phyloP scores from a whole-genome alignment of 2,329 filamentous ascomycete genomes.

The Blumeria graminis region DNA sequence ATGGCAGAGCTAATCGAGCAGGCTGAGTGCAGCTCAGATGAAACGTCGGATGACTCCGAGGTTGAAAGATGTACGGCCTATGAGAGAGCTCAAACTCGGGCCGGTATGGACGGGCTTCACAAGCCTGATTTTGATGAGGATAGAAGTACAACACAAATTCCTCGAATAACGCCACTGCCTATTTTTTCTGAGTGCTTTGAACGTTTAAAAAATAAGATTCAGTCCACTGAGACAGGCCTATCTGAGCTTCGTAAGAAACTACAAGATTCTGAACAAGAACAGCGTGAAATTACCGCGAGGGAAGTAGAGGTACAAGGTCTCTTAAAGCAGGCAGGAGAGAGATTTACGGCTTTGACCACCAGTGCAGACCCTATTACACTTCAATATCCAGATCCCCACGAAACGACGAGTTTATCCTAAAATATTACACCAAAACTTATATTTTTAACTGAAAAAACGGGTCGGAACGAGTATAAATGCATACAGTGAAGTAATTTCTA shows the following conservation, averaged over 20 bases:
- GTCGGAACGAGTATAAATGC: too few species aligned
- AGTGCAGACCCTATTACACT: neutral
- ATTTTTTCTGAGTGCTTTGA: slow-evolving; percentile 43
- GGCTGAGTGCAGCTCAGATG: slow-evolving; percentile 42
- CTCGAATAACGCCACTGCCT: slow-evolving; percentile 52
- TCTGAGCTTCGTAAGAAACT: slow-evolving; percentile 35
- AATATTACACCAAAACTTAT: too few species aligned
- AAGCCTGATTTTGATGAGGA: slow-evolving; percentile 21
- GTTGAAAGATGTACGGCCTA: slow-evolving; percentile 57
- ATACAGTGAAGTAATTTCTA: too few species aligned
- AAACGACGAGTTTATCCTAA: too few species aligned
- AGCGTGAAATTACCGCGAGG: slow-evolving; percentile 38
- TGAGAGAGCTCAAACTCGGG: slow-evolving; percentile 63
- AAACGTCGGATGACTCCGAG: slow-evolving; percentile 43
- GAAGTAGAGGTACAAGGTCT: slow-evolving; percentile 62
- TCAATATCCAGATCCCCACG: too few species aligned
- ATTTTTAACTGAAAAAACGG: too few species aligned
- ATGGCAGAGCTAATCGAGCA: slow-evolving; percentile 67
- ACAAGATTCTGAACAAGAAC: slow-evolving; percentile 42
- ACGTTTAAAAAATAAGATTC: slow-evolving; percentile 34
- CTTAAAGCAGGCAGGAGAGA: slow-evolving; percentile 56
- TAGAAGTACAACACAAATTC: slow-evolving; percentile 9
- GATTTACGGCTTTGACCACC: slow-evolving; percentile 30
- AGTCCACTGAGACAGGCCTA: slow-evolving; percentile 37
- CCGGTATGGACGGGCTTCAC: slow-evolving; percentile 54